Evolutionary conservation across 2,329 filamentous ascomycete species (phyloP).

Genomic region (Dactylellina haptotyla): DNA sequence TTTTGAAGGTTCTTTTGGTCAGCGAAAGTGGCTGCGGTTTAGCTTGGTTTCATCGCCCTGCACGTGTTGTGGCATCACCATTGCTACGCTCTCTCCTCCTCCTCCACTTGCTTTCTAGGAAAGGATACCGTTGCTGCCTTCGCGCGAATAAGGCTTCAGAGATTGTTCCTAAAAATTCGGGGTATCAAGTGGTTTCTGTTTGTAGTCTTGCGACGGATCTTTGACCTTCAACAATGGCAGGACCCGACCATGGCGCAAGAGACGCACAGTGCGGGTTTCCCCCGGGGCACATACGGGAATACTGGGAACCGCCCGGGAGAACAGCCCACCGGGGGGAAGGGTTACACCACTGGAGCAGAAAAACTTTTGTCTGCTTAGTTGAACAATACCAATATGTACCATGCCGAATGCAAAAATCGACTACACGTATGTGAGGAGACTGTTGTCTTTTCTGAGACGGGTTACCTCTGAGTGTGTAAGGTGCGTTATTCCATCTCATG

Average conservation of each 20-base stretch:
- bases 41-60: constrained; percentile 54
- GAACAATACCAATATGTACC: constrained; percentile 26
- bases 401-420: constrained; percentile 28
- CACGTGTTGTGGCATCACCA: constrained; percentile 51
- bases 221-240: constrained; percentile 3
- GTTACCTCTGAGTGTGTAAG: constrained; percentile 22
- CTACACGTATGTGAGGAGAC: constrained; percentile 31
- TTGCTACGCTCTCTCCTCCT: constrained; percentile 13
- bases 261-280: too few relatives aligned
- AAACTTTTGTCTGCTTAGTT: background rate
- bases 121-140: constrained; percentile 16
- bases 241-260: background rate
- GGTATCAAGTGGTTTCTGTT: constrained; percentile 26
- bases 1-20: constrained; percentile 29
- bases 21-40: constrained; percentile 22
- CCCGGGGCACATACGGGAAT: too few relatives aligned
- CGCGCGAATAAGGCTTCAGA: constrained; percentile 14
- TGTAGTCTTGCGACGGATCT: constrained; percentile 34
- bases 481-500: constrained; percentile 36
- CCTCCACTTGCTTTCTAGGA: background rate
- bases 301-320: too few relatives aligned
- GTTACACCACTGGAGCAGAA: constrained; percentile 29
- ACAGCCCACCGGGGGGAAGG: too few relatives aligned
- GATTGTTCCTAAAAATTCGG: constrained; percentile 17
- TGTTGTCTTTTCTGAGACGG: constrained; percentile 44